Evolutionary conservation across 2,329 filamentous ascomycete genomes (phyloP), one percentile per base, ranked within the genome.

Genomic region (Teratosphaeria zuluensis): DNA sequence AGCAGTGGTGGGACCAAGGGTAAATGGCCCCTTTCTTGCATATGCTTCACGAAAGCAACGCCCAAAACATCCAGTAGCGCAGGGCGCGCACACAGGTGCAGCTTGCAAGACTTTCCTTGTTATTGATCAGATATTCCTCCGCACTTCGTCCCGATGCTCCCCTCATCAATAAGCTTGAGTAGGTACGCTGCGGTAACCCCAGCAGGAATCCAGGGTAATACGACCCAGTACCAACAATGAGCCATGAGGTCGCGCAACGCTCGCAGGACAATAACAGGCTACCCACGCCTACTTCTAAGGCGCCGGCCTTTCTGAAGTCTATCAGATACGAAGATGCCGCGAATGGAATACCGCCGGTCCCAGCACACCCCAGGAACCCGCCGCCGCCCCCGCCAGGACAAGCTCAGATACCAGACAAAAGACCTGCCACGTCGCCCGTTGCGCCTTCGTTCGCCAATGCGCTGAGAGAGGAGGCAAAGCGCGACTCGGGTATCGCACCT

Each of bases 401-500:
- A 59, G 30, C 24, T 28, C 24, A 28, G 24, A 28, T 28, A 28
- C 24, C 56, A 56, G 21, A 42, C 53, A 56, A 16, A 54, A 53
- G 28, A 54, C 61, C 42, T 61, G 28, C 60, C 53, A 35, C 51
- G 57, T 12, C 59, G 58, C 32, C 32, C 54, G n/a, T 53, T 54
- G 28, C 52, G 16, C 52, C 24, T n/a, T 31, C 52, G n/a, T 28
- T 53, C 24, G 28, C 28, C 1, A 30, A 16, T 6, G 46, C 56
- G 8, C 54, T 57, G 12, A 30, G 51, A 12, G 56, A 56, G 12
- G 63, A 64, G 58, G 64, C 68, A 56, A 73, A 72, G 64, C 67
- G 72, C 57, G 72, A 74, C 59, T 71, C 68, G 42, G 72, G 63
- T 56, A 65, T 73, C 55, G 69, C 65, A 24, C 59, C 68, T 51